These are phyloP conservation scores for Lachnellula hyalina DNA, from an alignment of 2,329 filamentous ascomycete genomes.

Conservation along the genomic window DNA sequence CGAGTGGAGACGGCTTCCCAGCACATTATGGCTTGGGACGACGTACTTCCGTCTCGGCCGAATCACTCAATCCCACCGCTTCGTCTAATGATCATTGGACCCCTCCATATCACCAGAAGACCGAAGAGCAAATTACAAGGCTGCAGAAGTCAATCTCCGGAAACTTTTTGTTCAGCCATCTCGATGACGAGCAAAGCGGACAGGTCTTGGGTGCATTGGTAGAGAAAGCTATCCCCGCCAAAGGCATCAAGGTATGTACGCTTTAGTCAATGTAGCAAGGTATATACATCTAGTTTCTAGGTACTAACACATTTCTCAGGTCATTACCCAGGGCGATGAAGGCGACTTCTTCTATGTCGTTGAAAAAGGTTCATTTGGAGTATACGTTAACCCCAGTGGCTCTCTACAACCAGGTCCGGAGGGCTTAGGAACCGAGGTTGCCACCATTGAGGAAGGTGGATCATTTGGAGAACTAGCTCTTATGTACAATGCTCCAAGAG, in stretches of 20 bases:
- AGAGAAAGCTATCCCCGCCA: conserved; percentile 92
- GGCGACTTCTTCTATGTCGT: conserved; percentile 98
- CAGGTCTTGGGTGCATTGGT: conserved; percentile 87
- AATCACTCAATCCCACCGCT: conserved; percentile 86
- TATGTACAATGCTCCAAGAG: conserved; percentile 98
- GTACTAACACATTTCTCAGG: conserved; percentile 47
- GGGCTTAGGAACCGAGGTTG: conserved; percentile 79
- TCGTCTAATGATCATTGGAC: conserved; percentile 85
- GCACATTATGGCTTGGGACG: conserved; percentile 91
- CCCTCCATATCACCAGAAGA: conserved; percentile 80
- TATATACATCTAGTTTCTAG: background rate
- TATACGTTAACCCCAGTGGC: conserved; percentile 79
- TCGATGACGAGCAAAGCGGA: conserved; percentile 86
- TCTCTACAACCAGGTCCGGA: conserved; percentile 72
- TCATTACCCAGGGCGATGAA: conserved; percentile 91
- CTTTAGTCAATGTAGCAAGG: background rate
- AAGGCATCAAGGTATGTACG: conserved; percentile 61
- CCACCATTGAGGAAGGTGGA: conserved; percentile 76
- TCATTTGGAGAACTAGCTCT: conserved; percentile 95
- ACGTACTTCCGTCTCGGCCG: conserved; percentile 92
- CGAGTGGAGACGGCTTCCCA: conserved; percentile 65
- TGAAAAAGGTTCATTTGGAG: conserved; percentile 83
- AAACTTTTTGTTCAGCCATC: conserved; percentile 91
- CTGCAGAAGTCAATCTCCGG: conserved; percentile 75
- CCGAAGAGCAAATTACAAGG: conserved; percentile 71